Percentiles rank a stretch among this genome's conserved stretches.
Conservation (phyloP, 345 rosid species). For the Aurinia saxatilis region DNA sequence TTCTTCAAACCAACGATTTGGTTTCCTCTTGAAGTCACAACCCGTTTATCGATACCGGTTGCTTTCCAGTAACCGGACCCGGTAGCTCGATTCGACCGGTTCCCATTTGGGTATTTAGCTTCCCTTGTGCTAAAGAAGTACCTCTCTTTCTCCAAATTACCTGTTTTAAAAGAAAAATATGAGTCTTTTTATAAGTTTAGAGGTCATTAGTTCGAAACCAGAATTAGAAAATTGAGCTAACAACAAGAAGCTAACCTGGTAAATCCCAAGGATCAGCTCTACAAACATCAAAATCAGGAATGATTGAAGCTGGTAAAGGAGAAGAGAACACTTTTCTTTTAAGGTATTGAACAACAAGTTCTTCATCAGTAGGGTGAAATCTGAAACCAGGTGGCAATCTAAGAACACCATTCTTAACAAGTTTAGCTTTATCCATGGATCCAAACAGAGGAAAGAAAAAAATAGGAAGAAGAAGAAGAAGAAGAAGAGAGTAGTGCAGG, state of each 20-base stretch:
- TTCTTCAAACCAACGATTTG: constrained; percentile 84
- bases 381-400: constrained; percentile 94
- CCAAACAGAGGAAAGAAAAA: background rate
- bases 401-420: constrained; percentile 63
- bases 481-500: constrained; percentile 21
- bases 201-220: background rate
- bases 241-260: constrained; percentile 49
- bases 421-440: constrained; percentile 57
- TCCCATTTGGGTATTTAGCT: constrained; percentile 91
- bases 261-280: constrained; percentile 96
- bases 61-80: constrained; percentile 94
- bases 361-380: constrained; percentile 95
- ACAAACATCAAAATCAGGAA: constrained; percentile 91
- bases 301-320: constrained; percentile 88
- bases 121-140: constrained; percentile 90
- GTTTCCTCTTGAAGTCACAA: constrained; percentile 49
- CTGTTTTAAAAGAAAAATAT: constrained; percentile 29
- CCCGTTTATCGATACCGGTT: constrained; percentile 81
- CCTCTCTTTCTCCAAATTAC: constrained; percentile 84
- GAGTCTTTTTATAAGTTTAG: background rate
- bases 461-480: background rate
- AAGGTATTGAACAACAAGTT: constrained; percentile 83
- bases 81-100: constrained; percentile 81
- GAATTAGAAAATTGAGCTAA: background rate
- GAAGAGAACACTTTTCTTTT: constrained; percentile 56